These are phyloP conservation scores for Nymphaea thermarum DNA, from an alignment of 164 flowering plant species.

Conservation along the genomic window DNA sequence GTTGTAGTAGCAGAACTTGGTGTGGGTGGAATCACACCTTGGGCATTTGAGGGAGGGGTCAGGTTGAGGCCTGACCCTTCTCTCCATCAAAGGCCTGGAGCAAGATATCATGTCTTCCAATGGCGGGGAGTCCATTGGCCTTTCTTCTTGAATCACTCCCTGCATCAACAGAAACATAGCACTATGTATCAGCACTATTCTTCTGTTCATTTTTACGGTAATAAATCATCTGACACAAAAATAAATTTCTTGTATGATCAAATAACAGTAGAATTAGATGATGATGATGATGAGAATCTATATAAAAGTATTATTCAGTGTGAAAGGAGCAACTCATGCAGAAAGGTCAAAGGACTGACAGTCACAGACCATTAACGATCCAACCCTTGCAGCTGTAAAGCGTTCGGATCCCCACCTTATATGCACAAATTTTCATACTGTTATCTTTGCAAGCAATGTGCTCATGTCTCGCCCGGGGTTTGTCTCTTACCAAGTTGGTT, in stretches of 20 bases:
- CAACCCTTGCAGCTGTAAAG: too few species aligned
- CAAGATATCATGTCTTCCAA: constrained; percentile 44
- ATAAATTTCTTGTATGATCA: not conserved
- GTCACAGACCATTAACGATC: too few species aligned
- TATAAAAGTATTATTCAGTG: too few species aligned
- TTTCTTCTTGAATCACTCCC: constrained; percentile 38
- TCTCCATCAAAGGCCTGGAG: constrained; percentile 38
- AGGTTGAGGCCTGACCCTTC: constrained; percentile 54
- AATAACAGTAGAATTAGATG: too few species aligned
- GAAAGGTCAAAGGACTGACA: too few species aligned
- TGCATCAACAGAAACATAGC: constrained; percentile 7
- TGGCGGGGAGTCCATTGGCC: constrained; percentile 37
- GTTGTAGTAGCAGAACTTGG: constrained; percentile 83
- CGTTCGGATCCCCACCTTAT: too few species aligned
- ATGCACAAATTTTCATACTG: too few species aligned
- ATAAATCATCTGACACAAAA: not conserved
- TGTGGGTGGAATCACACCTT: constrained; percentile 67
- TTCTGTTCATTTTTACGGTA: not conserved
- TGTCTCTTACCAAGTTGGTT: too few species aligned
- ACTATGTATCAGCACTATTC: not conserved
- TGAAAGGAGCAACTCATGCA: too few species aligned
- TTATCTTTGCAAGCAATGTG: too few species aligned
- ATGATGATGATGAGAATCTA: too few species aligned
- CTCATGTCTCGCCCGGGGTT: too few species aligned
- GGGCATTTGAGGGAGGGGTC: constrained; percentile 71